These are phyloP conservation scores for Solanum bulbocastanum DNA, from an alignment of 257 asterid species.

Conservation along the genomic window DNA sequence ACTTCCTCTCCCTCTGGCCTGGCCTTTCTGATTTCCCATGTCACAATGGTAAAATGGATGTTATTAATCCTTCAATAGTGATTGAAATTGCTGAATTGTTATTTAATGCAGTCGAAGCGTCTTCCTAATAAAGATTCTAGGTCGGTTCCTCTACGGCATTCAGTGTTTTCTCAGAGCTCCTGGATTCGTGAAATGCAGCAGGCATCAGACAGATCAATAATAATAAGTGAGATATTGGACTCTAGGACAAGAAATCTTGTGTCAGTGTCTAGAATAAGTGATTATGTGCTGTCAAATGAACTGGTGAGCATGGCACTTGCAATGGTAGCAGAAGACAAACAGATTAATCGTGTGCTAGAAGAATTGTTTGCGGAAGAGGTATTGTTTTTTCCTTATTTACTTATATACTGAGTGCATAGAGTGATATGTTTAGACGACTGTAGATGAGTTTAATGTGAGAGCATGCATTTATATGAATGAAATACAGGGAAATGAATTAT, in stretches of 20 bases:
- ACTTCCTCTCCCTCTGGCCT: background rate
- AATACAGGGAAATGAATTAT: constrained; percentile 87
- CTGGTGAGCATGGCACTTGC: constrained; percentile 99
- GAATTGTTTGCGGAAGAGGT: constrained; percentile 98
- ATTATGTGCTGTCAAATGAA: constrained; percentile 88
- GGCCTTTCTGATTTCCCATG: background rate
- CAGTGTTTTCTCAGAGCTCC: constrained; percentile 86
- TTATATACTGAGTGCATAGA: background rate
- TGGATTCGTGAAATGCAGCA: constrained; percentile 98
- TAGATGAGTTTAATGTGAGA: background rate
- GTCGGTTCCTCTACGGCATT: constrained; percentile 48
- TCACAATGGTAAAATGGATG: background rate
- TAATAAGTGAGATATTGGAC: constrained; percentile 93
- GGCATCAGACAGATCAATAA: constrained; percentile 89
- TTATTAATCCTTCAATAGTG: background rate
- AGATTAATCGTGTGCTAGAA: constrained; percentile 86
- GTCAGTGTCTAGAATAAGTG: constrained; percentile 89
- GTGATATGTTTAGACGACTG: background rate
- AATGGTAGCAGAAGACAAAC: constrained; percentile 98
- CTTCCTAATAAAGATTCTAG: constrained; percentile 65
- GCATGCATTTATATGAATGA: background rate
- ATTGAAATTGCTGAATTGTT: constrained; percentile 3
- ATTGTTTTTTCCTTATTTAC: background rate
- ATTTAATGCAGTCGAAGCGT: constrained; percentile 74
- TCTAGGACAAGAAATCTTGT: constrained; percentile 95